These are phyloP conservation scores for Beta lomatogona DNA, from an alignment of 179 eudicot species.

Conservation along the genomic window DNA sequence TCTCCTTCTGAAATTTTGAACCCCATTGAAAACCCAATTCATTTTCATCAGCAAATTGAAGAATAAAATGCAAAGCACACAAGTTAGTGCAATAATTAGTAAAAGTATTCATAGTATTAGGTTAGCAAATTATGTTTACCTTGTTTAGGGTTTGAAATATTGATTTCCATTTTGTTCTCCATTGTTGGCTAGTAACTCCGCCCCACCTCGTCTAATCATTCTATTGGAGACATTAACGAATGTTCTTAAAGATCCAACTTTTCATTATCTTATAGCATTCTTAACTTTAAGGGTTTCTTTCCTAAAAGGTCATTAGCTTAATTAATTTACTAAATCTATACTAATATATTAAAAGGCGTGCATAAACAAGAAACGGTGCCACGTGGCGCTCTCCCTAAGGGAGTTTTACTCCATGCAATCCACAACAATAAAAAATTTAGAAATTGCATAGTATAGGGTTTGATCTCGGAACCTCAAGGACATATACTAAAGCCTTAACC, in stretches of 20 bases:
- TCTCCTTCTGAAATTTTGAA: slow-evolving; percentile 27
- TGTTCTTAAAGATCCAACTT: neutral
- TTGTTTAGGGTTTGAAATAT: neutral
- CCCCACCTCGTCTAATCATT: neutral
- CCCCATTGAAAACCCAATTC: slow-evolving; percentile 4
- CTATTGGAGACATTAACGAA: neutral
- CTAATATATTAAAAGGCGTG: too few species aligned
- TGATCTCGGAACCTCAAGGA: too few species aligned
- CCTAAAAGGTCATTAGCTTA: too few species aligned
- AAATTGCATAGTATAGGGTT: too few species aligned
- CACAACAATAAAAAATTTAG: too few species aligned
- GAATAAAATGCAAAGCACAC: neutral
- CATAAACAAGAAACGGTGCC: too few species aligned
- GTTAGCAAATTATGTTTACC: neutral
- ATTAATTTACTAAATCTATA: too few species aligned
- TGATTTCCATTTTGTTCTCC: slow-evolving; percentile 21
- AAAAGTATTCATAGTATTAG: neutral
- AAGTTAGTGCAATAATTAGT: slow-evolving; percentile 6
- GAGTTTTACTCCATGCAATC: too few species aligned
- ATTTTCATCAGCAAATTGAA: slow-evolving; percentile 1
- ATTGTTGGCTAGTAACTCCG: neutral
- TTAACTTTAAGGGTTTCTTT: too few species aligned
- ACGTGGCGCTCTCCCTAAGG: too few species aligned
- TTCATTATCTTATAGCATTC: too few species aligned
- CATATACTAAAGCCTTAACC: too few species aligned